Evolutionary conservation across 2,329 filamentous ascomycete genomes (phyloP).

Genomic region (Teratosphaeria nubilosa): DNA sequence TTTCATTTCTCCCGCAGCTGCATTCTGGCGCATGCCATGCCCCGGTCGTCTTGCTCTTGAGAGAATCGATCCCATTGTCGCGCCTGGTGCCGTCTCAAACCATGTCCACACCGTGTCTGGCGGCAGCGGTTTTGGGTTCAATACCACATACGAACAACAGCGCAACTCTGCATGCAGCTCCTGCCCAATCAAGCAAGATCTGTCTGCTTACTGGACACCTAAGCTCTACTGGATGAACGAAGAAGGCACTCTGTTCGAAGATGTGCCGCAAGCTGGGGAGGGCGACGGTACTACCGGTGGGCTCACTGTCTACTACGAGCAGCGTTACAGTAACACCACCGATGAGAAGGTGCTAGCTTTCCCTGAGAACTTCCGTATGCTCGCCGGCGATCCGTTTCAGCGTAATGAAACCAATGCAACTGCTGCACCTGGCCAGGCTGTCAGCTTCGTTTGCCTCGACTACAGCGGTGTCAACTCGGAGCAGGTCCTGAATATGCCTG

Average conservation of each 20-base stretch:
- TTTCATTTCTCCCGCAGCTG: conserved; percentile 40
- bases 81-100: conserved; percentile 45
- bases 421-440: conserved; percentile 37
- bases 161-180: conserved; percentile 58
- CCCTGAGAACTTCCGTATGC: conserved; percentile 60
- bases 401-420: conserved; percentile 49
- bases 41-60: conserved; percentile 51
- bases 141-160: conserved; percentile 51
- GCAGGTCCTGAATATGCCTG: conserved; percentile 51
- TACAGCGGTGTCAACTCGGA: conserved; percentile 36
- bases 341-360: conserved; percentile 58
- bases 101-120: conserved; percentile 66
- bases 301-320: conserved; percentile 65
- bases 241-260: conserved; percentile 49
- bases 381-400: conserved; percentile 53
- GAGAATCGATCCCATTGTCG: conserved; percentile 58
- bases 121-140: conserved; percentile 56
- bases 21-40: conserved; percentile 62
- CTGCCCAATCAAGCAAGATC: conserved; percentile 51
- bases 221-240: conserved; percentile 57
- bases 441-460: conserved; percentile 48
- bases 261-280: conserved; percentile 49
- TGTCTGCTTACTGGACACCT: conserved; percentile 70
- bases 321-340: conserved; percentile 22
- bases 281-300: conserved; percentile 40